Percentiles rank a stretch among this genome's conserved stretches.
phyloP scores from a whole-genome alignment of 2,329 filamentous ascomycete genomes.

The Fusarium miscanthi region DNA sequence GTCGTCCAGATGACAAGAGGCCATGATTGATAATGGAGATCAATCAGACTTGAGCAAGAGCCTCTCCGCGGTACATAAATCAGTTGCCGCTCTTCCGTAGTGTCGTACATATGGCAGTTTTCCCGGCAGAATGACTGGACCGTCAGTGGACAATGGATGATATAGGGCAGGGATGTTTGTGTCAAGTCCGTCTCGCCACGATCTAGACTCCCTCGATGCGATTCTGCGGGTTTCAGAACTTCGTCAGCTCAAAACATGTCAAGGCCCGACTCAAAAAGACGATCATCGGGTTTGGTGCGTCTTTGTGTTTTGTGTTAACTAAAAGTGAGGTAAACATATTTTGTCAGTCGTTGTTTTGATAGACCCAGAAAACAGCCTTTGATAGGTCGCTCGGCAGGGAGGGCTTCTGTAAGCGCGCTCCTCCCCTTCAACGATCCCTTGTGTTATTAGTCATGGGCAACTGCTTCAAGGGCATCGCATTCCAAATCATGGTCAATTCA shows the following conservation, averaged over 20 bases:
- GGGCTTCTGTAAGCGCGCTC: neutral
- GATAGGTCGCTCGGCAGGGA: neutral
- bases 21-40: constrained; percentile 1
- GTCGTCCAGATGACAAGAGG: neutral
- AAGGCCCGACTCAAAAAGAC: neutral
- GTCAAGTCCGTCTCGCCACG: constrained; percentile 30
- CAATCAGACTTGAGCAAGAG: neutral
- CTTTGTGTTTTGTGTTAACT: constrained; percentile 5
- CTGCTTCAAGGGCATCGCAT: neutral
- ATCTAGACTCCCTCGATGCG: constrained; percentile 30
- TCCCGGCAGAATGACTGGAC: constrained; percentile 4
- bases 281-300: neutral
- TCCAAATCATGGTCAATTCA: neutral
- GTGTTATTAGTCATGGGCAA: neutral
- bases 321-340: neutral
- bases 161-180: constrained; percentile 14
- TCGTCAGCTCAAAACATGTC: constrained; percentile 23
- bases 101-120: constrained; percentile 20
- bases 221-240: constrained; percentile 26
- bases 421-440: constrained; percentile 1
- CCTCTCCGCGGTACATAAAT: neutral
- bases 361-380: constrained; percentile 1
- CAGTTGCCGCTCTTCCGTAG: constrained; percentile 22
- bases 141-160: constrained; percentile 5
- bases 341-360: neutral